phyloP scores from a whole-genome alignment of 495 filamentous ascomycete genomes.

The Hypoxylon fuscum region DNA sequence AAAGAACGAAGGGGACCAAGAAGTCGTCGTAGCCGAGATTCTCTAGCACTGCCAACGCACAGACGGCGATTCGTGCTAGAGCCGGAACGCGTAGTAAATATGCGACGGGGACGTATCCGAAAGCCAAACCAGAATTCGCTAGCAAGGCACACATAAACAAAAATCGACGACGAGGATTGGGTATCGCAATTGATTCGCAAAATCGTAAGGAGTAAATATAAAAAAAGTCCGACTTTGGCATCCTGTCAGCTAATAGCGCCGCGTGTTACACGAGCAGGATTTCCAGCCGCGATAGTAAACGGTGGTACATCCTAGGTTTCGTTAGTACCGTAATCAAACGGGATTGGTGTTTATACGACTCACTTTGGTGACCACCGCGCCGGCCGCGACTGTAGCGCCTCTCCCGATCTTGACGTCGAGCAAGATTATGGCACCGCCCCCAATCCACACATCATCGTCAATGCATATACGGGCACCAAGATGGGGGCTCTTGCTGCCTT shows the following conservation, averaged over 20 bases:
- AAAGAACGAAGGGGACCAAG: no score
- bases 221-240: constrained; percentile 1
- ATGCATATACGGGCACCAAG: constrained; percentile 79
- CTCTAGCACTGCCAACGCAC: not conserved
- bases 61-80: not conserved
- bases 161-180: constrained; percentile 17
- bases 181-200: constrained; percentile 33
- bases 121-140: not conserved
- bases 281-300: constrained; percentile 69
- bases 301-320: constrained; percentile 61
- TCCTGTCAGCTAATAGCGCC: constrained; percentile 51
- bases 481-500: constrained; percentile 77
- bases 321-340: constrained; percentile 8
- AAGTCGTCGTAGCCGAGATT: no score
- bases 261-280: constrained; percentile 67
- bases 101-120: not conserved
- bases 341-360: constrained; percentile 25
- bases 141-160: not conserved
- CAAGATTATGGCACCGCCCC: constrained; percentile 83
- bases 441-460: constrained; percentile 87
- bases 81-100: not conserved
- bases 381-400: constrained; percentile 83
- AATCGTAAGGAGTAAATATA: constrained; percentile 1
- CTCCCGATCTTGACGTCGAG: constrained; percentile 83
- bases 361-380: constrained; percentile 89